Evolutionary conservation across 2,329 filamentous ascomycete genomes (phyloP).

Genomic region (Aspergillus transmontanensis): DNA sequence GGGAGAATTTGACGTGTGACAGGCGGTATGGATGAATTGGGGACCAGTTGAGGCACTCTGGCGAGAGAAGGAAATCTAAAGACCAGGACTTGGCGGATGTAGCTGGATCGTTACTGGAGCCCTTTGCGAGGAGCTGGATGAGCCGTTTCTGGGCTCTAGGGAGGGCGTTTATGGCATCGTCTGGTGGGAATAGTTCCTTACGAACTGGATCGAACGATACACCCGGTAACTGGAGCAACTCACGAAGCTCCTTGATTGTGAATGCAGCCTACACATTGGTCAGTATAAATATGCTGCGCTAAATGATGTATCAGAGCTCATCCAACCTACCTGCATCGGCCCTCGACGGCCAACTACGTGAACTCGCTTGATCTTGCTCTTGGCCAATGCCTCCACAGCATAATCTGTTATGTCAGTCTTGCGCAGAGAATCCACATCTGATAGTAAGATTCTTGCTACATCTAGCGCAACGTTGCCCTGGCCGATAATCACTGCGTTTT

Average conservation of each 20-base stretch:
- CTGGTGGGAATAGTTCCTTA: conserved; percentile 63
- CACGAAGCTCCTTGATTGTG: conserved; percentile 91
- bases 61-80: conserved; percentile 81
- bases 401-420: conserved; percentile 88
- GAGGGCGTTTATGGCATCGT: conserved; percentile 64
- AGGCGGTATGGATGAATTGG: conserved; percentile 53
- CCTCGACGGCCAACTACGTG: conserved; percentile 87
- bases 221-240: conserved; percentile 75
- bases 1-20: conserved; percentile 66
- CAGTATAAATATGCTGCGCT: conserved; percentile 4
- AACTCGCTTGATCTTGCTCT: conserved; percentile 75
- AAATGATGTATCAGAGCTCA: not conserved
- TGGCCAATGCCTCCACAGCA: conserved; percentile 72
- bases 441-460: conserved; percentile 83
- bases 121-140: conserved; percentile 79
- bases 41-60: conserved; percentile 65
- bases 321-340: conserved; percentile 70
- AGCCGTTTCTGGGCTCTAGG: conserved; percentile 75
- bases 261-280: conserved; percentile 71
- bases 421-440: conserved; percentile 70
- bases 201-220: conserved; percentile 74
- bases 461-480: conserved; percentile 97
- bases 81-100: conserved; percentile 72
- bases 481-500: conserved; percentile 85
- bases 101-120: conserved; percentile 57